Percentiles rank a stretch among this genome's conserved stretches.
These are phyloP conservation scores for Spiraea crenata DNA, from an alignment of 331 rosid genomes.

Conservation along the genomic window DNA sequence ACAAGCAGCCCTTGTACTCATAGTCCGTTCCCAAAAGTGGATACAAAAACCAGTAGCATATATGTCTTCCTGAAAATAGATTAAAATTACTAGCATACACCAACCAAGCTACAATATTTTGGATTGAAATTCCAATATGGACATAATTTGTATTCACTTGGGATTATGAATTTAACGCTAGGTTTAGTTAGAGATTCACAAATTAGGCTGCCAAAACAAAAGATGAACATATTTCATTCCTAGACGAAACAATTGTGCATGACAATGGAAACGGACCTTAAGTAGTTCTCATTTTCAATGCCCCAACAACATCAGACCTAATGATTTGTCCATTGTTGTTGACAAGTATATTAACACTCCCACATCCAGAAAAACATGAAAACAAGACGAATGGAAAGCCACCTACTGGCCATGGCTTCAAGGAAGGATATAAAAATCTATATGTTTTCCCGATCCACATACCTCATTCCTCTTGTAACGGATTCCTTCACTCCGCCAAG, in stretches of 20 bases:
- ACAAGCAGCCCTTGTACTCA: conserved; percentile 4
- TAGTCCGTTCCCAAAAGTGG: no score
- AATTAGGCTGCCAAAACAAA: neutral
- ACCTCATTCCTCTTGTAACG: conserved; percentile 97
- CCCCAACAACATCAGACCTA: conserved; percentile 98
- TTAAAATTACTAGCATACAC: neutral
- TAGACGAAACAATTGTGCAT: neutral
- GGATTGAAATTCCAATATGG: neutral
- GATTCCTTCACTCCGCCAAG: conserved; percentile 99
- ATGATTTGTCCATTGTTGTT: conserved; percentile 97
- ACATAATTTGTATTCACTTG: neutral
- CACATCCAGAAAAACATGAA: conserved; percentile 96
- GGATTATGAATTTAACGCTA: neutral
- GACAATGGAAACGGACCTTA: conserved; percentile 53
- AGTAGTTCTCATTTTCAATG: conserved; percentile 98
- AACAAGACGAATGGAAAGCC: conserved; percentile 6
- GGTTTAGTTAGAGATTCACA: neutral
- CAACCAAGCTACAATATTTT: neutral
- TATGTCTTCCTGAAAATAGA: neutral
- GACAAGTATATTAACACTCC: conserved; percentile 98
- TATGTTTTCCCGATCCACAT: neutral
- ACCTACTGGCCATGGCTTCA: conserved; percentile 10
- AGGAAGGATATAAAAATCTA: neutral
- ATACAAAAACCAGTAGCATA: no score
- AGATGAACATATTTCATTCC: no score